Conservation (phyloP, 2,329 filamentous ascomycete species). For the Sphaerulina vaccinii region DNA sequence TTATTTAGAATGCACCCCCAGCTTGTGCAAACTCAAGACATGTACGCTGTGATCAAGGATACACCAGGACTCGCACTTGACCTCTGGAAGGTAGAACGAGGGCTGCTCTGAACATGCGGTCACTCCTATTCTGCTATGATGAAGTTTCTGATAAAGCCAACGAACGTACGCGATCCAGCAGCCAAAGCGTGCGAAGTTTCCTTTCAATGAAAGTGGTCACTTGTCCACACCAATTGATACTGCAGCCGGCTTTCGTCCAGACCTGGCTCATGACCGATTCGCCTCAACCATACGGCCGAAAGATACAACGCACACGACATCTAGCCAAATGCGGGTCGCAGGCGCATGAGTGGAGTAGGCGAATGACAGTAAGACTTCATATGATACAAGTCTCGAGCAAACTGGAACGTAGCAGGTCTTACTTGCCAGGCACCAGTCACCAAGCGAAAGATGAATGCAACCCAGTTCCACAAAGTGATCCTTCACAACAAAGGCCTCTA, state of each 20-base stretch:
- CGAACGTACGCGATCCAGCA: no score
- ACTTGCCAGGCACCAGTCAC: neutral
- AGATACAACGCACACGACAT: neutral
- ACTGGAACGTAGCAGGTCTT: neutral
- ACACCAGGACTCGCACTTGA: conserved; percentile 50
- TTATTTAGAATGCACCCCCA: conserved; percentile 48
- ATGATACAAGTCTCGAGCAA: neutral
- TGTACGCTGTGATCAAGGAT: conserved; percentile 46
- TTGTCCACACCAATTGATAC: neutral
- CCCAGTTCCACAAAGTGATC: neutral
- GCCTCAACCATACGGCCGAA: neutral
- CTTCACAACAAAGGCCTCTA: neutral
- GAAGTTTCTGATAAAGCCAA: neutral
- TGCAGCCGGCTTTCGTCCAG: neutral
- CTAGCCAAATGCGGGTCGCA: neutral
- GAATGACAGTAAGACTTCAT: neutral
- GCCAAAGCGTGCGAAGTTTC: no score
- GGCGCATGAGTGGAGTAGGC: neutral
- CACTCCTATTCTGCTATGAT: conserved; percentile 5
- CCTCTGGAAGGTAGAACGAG: conserved; percentile 49
- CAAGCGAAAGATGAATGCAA: neutral
- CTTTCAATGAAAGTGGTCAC: no score
- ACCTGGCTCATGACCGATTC: neutral
- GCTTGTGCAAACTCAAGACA: conserved; percentile 46
- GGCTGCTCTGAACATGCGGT: conserved; percentile 35